Percentiles rank a stretch among this genome's conserved stretches.
Evolutionary conservation across 805 yeast genomes (phyloP).

Genomic region (Yarrowia yakushimensis): DNA sequence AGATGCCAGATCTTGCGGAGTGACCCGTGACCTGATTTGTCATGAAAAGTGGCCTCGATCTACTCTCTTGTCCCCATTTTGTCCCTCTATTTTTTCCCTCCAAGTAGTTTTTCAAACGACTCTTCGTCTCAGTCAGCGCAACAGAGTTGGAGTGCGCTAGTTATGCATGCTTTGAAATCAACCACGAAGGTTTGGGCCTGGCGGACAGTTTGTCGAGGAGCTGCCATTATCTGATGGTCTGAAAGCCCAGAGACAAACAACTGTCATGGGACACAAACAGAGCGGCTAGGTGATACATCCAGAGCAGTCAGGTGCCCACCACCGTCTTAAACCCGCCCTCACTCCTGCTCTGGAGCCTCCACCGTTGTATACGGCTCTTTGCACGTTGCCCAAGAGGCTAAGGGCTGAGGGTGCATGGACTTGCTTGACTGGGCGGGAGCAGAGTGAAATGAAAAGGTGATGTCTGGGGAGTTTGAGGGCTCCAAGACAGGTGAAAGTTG

Average conservation of each 20-base stretch:
- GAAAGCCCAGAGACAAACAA: background rate
- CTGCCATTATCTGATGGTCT: background rate
- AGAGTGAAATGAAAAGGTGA: background rate
- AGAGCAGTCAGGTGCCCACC: no score
- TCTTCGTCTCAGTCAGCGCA: no score
- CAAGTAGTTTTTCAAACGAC: background rate
- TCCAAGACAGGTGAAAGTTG: no score
- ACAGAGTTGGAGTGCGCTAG: background rate
- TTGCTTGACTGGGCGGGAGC: background rate
- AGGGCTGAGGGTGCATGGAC: background rate
- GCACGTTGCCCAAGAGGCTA: background rate
- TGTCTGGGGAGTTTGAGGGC: background rate
- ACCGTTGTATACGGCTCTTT: no score
- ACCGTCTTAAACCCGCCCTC: no score
- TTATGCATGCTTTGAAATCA: conserved; percentile 23
- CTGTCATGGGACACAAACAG: no score
- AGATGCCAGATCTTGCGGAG: no score
- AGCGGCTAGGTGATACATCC: no score
- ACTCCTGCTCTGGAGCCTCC: no score
- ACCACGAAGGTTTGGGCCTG: background rate
- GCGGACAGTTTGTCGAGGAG: background rate
- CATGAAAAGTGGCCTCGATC: no score
- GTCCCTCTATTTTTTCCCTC: background rate
- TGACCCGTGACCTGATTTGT: no score
- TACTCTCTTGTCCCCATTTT: no score